A percentile compares a stretch with the other conserved stretches of the same genome.
phyloP scores from a whole-genome alignment of 305 asterid species.

The Euphrasia arctica region DNA sequence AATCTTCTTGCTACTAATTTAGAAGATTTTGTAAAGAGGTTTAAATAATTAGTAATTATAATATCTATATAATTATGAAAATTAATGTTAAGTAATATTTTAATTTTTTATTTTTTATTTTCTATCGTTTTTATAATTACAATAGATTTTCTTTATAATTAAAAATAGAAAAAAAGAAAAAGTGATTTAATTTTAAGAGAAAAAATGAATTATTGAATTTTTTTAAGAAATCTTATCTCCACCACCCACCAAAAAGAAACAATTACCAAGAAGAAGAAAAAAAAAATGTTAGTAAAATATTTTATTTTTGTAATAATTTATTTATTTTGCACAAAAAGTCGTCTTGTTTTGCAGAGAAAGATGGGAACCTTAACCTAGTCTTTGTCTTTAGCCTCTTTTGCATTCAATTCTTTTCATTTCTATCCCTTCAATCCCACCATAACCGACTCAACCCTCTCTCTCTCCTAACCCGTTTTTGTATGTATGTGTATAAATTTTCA shows the following conservation, averaged over 20 bases:
- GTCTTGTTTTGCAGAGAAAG: constrained; percentile 37
- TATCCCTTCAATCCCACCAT: constrained; percentile 31
- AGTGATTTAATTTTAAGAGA: too few relatives aligned
- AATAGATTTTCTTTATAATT: too few relatives aligned
- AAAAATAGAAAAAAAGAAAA: too few relatives aligned
- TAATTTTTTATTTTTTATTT: too few relatives aligned
- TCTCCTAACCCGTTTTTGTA: constrained; percentile 26
- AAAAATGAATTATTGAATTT: constrained; percentile 21
- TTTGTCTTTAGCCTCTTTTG: constrained; percentile 51
- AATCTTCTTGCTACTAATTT: too few relatives aligned
- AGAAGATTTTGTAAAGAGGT: too few relatives aligned
- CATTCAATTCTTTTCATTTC: constrained; percentile 46
- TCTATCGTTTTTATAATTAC: too few relatives aligned
- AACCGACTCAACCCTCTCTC: constrained; percentile 36
- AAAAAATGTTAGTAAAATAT: neutral
- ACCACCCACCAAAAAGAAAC: constrained; percentile 27
- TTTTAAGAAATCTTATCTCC: constrained; percentile 39
- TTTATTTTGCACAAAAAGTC: constrained; percentile 37
- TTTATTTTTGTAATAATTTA: neutral
- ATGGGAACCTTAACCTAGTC: constrained; percentile 43
- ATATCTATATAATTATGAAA: too few relatives aligned
- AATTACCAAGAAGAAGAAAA: constrained; percentile 8
- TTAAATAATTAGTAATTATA: too few relatives aligned
- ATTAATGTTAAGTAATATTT: too few relatives aligned
- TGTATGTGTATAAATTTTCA: constrained; percentile 23